These are phyloP conservation scores for Haberlea rhodopensis DNA, from an alignment of 257 asterid species.

Conservation along the genomic window DNA sequence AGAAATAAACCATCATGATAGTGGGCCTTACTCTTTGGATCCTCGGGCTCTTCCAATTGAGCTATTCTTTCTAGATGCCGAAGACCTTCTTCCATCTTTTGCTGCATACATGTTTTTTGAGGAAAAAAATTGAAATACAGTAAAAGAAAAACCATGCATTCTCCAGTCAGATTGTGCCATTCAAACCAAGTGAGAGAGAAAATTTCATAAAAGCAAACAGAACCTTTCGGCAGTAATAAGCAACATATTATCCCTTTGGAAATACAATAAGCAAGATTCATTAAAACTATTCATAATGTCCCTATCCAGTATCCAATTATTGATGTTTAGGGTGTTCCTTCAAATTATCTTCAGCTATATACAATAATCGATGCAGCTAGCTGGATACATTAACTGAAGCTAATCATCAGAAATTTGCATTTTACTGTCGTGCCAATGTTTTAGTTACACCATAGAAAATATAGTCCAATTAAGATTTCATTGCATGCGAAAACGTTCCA, in stretches of 20 bases:
- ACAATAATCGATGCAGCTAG: neutral
- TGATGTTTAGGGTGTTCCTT: neutral
- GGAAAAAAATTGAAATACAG: constrained; percentile 5
- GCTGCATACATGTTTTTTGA: constrained; percentile 36
- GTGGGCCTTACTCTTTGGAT: constrained; percentile 66
- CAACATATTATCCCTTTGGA: constrained; percentile 9
- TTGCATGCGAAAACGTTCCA: neutral
- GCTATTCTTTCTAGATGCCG: constrained; percentile 74
- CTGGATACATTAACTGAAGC: neutral
- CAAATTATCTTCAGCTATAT: constrained; percentile 1
- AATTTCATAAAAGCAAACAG: neutral
- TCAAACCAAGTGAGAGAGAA: neutral
- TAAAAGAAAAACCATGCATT: neutral
- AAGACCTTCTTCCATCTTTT: constrained; percentile 67
- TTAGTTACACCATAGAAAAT: neutral
- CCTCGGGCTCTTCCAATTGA: constrained; percentile 63
- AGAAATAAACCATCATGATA: constrained; percentile 71
- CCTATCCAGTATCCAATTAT: neutral
- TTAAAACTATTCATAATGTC: neutral
- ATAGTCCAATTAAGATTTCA: constrained; percentile 1
- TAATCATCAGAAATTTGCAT: constrained; percentile 5
- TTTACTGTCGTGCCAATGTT: neutral
- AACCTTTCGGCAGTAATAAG: neutral
- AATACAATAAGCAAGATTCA: neutral
- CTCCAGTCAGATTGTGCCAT: neutral